Evolutionary conservation across 1,284 basidiomycete species (phyloP).

Genomic region (Macrocystidia cucumis): DNA sequence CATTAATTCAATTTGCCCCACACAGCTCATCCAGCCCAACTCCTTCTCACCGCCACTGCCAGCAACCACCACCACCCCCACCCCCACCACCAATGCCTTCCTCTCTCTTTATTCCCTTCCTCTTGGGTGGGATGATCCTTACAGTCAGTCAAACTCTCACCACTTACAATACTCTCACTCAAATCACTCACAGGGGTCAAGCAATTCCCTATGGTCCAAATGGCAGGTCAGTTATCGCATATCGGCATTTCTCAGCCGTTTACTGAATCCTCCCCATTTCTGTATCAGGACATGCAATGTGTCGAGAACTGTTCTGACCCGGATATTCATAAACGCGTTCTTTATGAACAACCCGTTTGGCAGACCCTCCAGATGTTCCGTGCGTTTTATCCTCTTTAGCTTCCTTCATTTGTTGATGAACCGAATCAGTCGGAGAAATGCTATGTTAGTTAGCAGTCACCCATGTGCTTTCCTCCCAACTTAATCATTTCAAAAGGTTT

Average conservation of each 20-base stretch:
- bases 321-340: slow-evolving; percentile 45
- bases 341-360: slow-evolving; percentile 92
- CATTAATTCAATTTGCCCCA: too few species aligned
- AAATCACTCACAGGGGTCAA: slow-evolving; percentile 47
- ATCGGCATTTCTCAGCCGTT: slow-evolving; percentile 5
- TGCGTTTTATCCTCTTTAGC: slow-evolving; percentile 34
- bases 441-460: slow-evolving; percentile 55
- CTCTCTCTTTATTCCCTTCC: slow-evolving; percentile 36
- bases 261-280: slow-evolving; percentile 6
- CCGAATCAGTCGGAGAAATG: slow-evolving; percentile 78
- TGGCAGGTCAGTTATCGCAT: slow-evolving; percentile 51
- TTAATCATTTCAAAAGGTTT: slow-evolving; percentile 49
- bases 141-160: slow-evolving; percentile 38
- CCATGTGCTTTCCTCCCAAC: slow-evolving; percentile 21
- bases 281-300: slow-evolving; percentile 82
- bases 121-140: slow-evolving; percentile 72
- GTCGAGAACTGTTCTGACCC: slow-evolving; percentile 80
- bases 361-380: slow-evolving; percentile 92
- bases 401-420: slow-evolving; percentile 20
- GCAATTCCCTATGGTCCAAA: slow-evolving; percentile 76
- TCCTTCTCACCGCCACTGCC: too few species aligned
- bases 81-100: slow-evolving; percentile 34
- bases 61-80: slow-evolving; percentile 11
- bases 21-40: slow-evolving; percentile 9
- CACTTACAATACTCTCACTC: slow-evolving; percentile 1